phyloP scores from a whole-genome alignment of 2,329 filamentous ascomycete species.

The Ambrosiella beaveri region DNA sequence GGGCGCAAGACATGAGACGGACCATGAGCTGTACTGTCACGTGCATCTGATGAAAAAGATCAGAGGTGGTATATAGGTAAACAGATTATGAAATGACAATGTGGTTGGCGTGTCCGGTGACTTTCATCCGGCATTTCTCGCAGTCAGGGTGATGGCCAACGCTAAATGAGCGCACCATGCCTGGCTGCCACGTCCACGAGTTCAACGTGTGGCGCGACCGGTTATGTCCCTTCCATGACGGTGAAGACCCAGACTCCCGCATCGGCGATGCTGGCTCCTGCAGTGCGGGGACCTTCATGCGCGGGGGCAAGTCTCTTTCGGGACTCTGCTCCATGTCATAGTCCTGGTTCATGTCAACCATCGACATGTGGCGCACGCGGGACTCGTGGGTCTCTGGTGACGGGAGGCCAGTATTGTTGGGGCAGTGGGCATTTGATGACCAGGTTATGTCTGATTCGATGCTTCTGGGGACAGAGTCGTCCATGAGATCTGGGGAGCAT shows the following conservation, averaged over 20 bases:
- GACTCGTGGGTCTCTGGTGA: slow-evolving; percentile 19
- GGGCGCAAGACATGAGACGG: too few species aligned
- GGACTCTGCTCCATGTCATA: slow-evolving; percentile 14
- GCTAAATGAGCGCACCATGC: slow-evolving; percentile 54
- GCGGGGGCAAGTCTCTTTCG: slow-evolving; percentile 7
- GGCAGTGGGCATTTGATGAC: slow-evolving; percentile 23
- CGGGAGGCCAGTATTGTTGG: slow-evolving; percentile 24
- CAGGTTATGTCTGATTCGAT: slow-evolving; percentile 30
- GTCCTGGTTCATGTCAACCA: slow-evolving; percentile 16
- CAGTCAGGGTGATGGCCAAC: slow-evolving; percentile 66
- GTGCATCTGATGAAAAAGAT: too few species aligned
- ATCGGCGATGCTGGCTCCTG: slow-evolving; percentile 23
- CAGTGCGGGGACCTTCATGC: slow-evolving; percentile 11
- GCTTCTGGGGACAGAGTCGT: slow-evolving; percentile 30
- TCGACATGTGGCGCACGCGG: slow-evolving; percentile 20
- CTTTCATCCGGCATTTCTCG: slow-evolving; percentile 57
- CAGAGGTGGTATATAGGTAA: too few species aligned
- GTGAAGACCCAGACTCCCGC: slow-evolving; percentile 19
- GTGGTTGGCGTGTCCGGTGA: slow-evolving; percentile 67
- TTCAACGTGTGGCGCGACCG: slow-evolving; percentile 43
- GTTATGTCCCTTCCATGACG: slow-evolving; percentile 36
- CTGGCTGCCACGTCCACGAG: slow-evolving; percentile 42
- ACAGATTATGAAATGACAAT: slow-evolving; percentile 41
- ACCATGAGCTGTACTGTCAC: too few species aligned
- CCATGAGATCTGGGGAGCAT: neutral